Base-by-base conservation (phyloP, 805 yeast genomes). In the Kurtzmaniella fragi region DNA sequence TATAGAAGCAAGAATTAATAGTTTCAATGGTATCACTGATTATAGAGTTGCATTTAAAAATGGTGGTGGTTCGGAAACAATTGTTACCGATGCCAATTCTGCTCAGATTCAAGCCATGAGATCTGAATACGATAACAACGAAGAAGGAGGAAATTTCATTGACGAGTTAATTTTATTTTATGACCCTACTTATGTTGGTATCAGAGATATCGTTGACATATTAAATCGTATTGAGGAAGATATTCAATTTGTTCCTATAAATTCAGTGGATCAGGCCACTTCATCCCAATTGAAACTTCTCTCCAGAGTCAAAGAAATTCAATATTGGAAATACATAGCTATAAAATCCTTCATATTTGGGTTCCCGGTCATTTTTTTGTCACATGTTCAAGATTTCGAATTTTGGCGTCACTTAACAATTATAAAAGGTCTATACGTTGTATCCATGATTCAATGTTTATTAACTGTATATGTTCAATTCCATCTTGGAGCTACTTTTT, bases 251-350 rank as follows among this genome's bases (percentile, higher is more conserved):
- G 26, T 61, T 52, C 37, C 75, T 13, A 44, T 60, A 40, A 67
- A 67, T 45, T 64, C 73, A 10, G 54, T 81, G 4, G 86, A 83
- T 54, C 78, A 77, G 46, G 55, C 70, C 9, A 54, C 67, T 16
- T 59, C 78, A 3, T 69, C 84, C 3, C 98, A 93, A 58, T 54
- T 91, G 31, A 78, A 75, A 30, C 57, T 84, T 1, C 65, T 93
- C 23, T 70, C 86, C 1, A 79, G 85, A 48, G 69, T 75, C 7
- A 78, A 80, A 48, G 97, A 91, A 45, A 80, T 86, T 33, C 62
- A 67, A 37, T 77, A 73, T 51, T 93, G 96, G 95, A 73, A 70
- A 42, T 45, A 57, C 8, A 80, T 71, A 42, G 76, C 84, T 42
- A 43, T 75, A 38, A 69, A 61, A 37, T 57, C 89, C 5, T 51